These are phyloP conservation scores for Cantharellus cinnabarinus DNA, from an alignment of 768 basidiomycete species.

Conservation along the genomic window DNA sequence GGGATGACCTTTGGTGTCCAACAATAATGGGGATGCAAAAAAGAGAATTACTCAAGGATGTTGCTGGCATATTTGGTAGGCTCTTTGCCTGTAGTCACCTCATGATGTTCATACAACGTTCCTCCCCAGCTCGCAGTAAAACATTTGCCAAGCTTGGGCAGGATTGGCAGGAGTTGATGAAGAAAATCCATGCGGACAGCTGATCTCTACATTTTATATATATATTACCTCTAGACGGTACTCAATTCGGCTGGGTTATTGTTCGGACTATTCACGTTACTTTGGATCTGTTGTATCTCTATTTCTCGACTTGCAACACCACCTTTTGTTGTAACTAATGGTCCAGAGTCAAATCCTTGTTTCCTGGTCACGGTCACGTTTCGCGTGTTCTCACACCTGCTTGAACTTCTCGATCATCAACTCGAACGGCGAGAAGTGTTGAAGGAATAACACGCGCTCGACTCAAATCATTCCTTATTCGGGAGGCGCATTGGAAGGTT, in stretches of 20 bases:
- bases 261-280: too few relatives aligned
- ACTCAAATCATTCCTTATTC: too few relatives aligned
- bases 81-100: conserved; percentile 8
- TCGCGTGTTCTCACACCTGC: too few relatives aligned
- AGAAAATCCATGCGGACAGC: conserved; percentile 2
- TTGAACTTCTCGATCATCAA: too few relatives aligned
- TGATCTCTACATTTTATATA: not conserved
- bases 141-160: conserved; percentile 50
- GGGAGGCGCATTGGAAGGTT: too few relatives aligned
- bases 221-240: not conserved
- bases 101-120: not conserved
- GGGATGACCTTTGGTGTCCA: conserved; percentile 44
- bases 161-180: conserved; percentile 65
- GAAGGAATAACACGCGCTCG: too few relatives aligned
- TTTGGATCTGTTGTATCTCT: too few relatives aligned
- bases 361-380: too few relatives aligned
- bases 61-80: conserved; percentile 59
- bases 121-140: conserved; percentile 41
- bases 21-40: conserved; percentile 51
- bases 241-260: not conserved
- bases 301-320: too few relatives aligned
- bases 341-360: too few relatives aligned
- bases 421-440: too few relatives aligned
- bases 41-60: conserved; percentile 66
- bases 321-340: too few relatives aligned